These are phyloP conservation scores for Starmerella bombi DNA, from an alignment of 805 yeast genomes.

Conservation along the genomic window DNA sequence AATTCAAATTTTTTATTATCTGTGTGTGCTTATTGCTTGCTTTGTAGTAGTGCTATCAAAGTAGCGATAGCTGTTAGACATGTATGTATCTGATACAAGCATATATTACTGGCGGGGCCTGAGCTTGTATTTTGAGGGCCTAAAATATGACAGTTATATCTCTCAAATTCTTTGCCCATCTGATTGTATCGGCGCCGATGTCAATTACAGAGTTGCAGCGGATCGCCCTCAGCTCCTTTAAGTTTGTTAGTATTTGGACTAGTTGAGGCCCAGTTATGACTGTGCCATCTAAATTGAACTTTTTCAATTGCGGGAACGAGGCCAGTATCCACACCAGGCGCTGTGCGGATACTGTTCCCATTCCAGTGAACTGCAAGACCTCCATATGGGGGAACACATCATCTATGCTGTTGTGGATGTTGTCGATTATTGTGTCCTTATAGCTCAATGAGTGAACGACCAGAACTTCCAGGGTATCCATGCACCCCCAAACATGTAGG, in stretches of 20 bases:
- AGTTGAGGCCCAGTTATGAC: slow-evolving; percentile 16
- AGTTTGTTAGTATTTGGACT: slow-evolving; percentile 5
- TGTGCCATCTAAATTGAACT: slow-evolving; percentile 19
- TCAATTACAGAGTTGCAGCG: slow-evolving; percentile 17
- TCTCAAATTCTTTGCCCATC: slow-evolving; percentile 6
- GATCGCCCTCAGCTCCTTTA: slow-evolving; percentile 10
- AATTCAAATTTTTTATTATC: too few species aligned
- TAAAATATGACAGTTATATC: neutral
- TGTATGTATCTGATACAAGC: too few species aligned
- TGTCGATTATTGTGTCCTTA: neutral
- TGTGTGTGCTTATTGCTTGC: too few species aligned
- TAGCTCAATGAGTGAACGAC: slow-evolving; percentile 10
- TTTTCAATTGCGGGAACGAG: slow-evolving; percentile 13
- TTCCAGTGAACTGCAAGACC: slow-evolving; percentile 18
- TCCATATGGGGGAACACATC: slow-evolving; percentile 3
- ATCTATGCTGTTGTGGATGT: neutral
- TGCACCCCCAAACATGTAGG: slow-evolving; percentile 11
- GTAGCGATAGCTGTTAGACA: too few species aligned
- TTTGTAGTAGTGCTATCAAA: too few species aligned
- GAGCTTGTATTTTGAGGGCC: too few species aligned
- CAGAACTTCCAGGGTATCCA: slow-evolving; percentile 10
- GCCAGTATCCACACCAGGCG: slow-evolving; percentile 15
- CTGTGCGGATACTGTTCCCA: slow-evolving; percentile 11
- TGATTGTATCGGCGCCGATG: slow-evolving; percentile 15
- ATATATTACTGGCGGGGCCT: too few species aligned